phyloP scores from a whole-genome alignment of 306 rosid species.

The Lathyrus oleraceus region DNA sequence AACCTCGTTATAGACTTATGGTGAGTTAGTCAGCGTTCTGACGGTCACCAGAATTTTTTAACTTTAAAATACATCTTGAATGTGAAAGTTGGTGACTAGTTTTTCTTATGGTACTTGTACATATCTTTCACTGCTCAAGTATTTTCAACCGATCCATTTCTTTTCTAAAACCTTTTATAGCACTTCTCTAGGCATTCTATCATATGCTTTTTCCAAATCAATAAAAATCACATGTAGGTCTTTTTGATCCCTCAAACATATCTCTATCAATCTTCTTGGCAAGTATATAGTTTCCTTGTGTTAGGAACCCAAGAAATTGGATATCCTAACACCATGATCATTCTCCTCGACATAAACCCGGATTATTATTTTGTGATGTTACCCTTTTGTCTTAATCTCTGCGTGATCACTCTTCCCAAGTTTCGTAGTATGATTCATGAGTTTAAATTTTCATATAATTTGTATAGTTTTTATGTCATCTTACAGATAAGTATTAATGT shows the following conservation, averaged over 20 bases:
- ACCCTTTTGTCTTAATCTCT: not conserved
- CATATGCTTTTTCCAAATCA: not conserved
- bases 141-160: not conserved
- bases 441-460: constrained; percentile 6
- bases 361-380: not conserved
- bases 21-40: constrained; percentile 53
- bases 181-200: constrained; percentile 12
- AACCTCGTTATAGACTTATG: constrained; percentile 98
- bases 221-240: not conserved
- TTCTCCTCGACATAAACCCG: not conserved
- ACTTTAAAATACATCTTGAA: constrained; percentile 2
- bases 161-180: not conserved
- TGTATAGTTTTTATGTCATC: not conserved
- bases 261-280: not conserved
- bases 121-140: not conserved
- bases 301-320: not conserved
- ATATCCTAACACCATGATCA: not conserved
- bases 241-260: not conserved
- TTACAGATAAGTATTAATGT: not conserved
- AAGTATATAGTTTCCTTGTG: not conserved
- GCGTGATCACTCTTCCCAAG: not conserved
- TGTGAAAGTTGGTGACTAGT: constrained; percentile 26
- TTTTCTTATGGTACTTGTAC: constrained; percentile 6
- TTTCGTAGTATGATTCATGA: not conserved
- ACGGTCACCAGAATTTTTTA: constrained; percentile 2